Conservation (phyloP, 805 yeast genomes). For the Wickerhamomyces alni region DNA sequence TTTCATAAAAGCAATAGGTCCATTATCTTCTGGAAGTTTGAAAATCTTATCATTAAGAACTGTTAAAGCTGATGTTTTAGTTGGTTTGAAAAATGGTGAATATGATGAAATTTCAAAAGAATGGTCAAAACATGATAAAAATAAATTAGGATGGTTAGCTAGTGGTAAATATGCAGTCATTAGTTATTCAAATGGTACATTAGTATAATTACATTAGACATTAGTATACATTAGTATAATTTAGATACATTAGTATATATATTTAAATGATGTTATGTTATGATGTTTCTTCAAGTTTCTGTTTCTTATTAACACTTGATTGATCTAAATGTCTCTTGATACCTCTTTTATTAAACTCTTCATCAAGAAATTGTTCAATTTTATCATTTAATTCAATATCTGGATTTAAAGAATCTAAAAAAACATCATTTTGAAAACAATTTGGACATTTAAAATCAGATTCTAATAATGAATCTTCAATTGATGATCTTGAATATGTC, state of each 20-base stretch:
- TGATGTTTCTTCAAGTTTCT: too few species aligned
- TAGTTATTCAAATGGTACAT: slow-evolving; percentile 45
- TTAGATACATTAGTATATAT: too few species aligned
- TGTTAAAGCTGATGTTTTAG: slow-evolving; percentile 93
- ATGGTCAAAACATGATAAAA: slow-evolving; percentile 59
- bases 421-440: slow-evolving; percentile 68
- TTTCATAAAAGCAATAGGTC: slow-evolving; percentile 64
- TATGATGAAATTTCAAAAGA: slow-evolving; percentile 58
- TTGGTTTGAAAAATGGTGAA: slow-evolving; percentile 69
- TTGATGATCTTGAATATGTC: slow-evolving; percentile 50
- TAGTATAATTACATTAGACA: too few species aligned
- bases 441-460: slow-evolving; percentile 88
- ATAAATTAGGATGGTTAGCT: slow-evolving; percentile 75
- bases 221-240: too few species aligned
- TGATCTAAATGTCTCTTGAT: slow-evolving; percentile 17
- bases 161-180: slow-evolving; percentile 95
- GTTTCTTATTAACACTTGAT: not conserved
- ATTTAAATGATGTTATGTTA: too few species aligned
- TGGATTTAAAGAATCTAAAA: slow-evolving; percentile 61
- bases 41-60: slow-evolving; percentile 78
- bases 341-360: slow-evolving; percentile 27
- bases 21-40: slow-evolving; percentile 56
- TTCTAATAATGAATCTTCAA: slow-evolving; percentile 65
- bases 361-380: slow-evolving; percentile 45
- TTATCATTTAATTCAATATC: slow-evolving; percentile 55